Evolutionary conservation across 805 yeast species (phyloP).

Genomic region (Metschnikowia noctiluminum): DNA sequence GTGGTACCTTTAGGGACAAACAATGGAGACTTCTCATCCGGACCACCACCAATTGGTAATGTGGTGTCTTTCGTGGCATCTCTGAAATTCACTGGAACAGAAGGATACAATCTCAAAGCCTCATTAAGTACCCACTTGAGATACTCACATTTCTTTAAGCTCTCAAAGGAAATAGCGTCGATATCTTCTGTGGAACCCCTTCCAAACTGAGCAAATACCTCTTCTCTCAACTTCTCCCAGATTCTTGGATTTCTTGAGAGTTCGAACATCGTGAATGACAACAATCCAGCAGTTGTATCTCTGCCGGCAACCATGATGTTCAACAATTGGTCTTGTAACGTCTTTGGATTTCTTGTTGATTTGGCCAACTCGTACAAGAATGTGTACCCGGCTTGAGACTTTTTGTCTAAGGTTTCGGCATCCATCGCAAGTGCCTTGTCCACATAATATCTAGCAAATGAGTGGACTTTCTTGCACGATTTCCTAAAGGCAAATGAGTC

Average conservation of each 20-base stretch:
- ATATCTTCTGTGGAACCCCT: constrained; percentile 26
- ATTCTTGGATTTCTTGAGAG: constrained; percentile 33
- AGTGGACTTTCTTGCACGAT: constrained; percentile 26
- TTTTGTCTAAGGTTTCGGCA: constrained; percentile 14
- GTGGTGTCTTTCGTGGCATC: constrained; percentile 22
- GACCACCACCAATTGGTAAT: constrained; percentile 27
- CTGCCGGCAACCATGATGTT: constrained; percentile 42
- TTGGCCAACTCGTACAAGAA: constrained; percentile 39
- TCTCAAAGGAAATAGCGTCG: constrained; percentile 34
- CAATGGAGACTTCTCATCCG: constrained; percentile 20
- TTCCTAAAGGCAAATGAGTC: constrained; percentile 28
- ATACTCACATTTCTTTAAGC: constrained; percentile 39
- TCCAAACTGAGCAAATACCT: constrained; percentile 31
- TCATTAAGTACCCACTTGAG: constrained; percentile 37
- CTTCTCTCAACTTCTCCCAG: constrained; percentile 29
- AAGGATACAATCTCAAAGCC: constrained; percentile 35
- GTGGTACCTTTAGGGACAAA: constrained; percentile 20
- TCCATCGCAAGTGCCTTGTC: constrained; percentile 17
- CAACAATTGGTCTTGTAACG: constrained; percentile 37
- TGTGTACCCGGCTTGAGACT: constrained; percentile 25
- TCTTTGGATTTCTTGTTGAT: constrained; percentile 34
- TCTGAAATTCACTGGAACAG: constrained; percentile 24
- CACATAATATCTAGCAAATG: constrained; percentile 17
- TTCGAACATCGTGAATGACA: constrained; percentile 34
- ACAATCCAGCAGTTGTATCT: constrained; percentile 41